Evolutionary conservation across 2,329 filamentous ascomycete genomes (phyloP), one percentile per base, ranked within the genome.

Genomic region (Blastomyces parvus): DNA sequence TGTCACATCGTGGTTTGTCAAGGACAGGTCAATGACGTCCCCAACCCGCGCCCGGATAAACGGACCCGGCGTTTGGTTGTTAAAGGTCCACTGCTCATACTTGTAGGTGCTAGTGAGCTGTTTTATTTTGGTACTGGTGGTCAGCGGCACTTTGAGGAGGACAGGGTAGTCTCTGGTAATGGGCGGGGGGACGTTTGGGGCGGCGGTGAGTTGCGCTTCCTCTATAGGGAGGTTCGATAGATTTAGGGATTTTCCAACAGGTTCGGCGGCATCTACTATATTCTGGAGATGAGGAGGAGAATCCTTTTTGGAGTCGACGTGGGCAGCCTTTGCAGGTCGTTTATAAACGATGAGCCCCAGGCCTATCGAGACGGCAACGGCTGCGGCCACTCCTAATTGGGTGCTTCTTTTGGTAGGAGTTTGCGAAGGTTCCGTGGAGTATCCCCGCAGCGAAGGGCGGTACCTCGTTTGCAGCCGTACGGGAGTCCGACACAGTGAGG

Each of bases 1-100:
- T 2, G 71, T 69, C 30, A 64, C 63, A 60, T 76, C 73, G 25
- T 67, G 66, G 67, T 76, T 75, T 14, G 72, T 74, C 11, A 76
- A 63, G 2, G 68, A 67, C 14, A 76, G 58, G 59, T 74, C 72
- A 2, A 76, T 63, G 0, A 74, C 69, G 48, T 74, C 73, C 19
- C 73, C 73, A 6, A 70, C 72, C 7, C 73, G 69, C 2, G 73
- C 74, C 6, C 74, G 72, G 57, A 75, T 75, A 57, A 76, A 75
- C 19, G 74, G 74, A 0, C 71, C 73, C 0, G 74, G 74, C 1
- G 72, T 70, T 2, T 66, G 69, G 62, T 67, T 70, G 64, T 75
- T 75, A 64, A 75, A 75, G 0, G 70, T 74, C 72, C 73, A 75
- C 56, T 70, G 65, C 30, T 76, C 73, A 66, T 75, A 75, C 60